phyloP scores from a whole-genome alignment of 1,284 basidiomycete genomes.

The Puccinia coronata region DNA sequence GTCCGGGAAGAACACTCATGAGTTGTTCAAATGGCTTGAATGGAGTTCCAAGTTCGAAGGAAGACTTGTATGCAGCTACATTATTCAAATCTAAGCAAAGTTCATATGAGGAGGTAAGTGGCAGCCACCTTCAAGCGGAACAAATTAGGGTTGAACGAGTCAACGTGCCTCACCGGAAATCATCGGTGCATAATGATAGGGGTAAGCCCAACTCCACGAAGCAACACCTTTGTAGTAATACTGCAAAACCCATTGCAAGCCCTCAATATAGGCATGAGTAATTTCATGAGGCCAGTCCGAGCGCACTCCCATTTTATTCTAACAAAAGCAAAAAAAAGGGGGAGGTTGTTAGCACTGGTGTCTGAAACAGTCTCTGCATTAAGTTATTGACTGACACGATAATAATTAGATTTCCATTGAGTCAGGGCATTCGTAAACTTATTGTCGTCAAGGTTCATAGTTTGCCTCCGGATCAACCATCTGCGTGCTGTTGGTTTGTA shows the following conservation, averaged over 20 bases:
- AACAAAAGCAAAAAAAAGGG: background rate
- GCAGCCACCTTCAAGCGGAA: background rate
- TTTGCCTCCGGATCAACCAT: background rate
- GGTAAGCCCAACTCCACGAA: slow-evolving; percentile 60
- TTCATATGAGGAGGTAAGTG: background rate
- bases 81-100: slow-evolving; percentile 71
- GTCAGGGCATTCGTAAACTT: background rate
- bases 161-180: slow-evolving; percentile 31
- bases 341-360: background rate
- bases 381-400: slow-evolving; percentile 59
- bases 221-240: slow-evolving; percentile 60
- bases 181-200: slow-evolving; percentile 58
- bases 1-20: slow-evolving; percentile 88
- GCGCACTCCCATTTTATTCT: slow-evolving; percentile 81
- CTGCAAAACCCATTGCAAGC: slow-evolving; percentile 59
- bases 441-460: background rate
- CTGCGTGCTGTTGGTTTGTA: background rate
- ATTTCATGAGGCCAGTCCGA: slow-evolving; percentile 56
- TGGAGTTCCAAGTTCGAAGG: slow-evolving; percentile 81
- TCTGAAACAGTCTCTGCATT: background rate
- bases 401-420: slow-evolving; percentile 83
- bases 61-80: slow-evolving; percentile 76
- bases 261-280: slow-evolving; percentile 56
- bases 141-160: background rate
- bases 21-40: slow-evolving; percentile 95